A percentile compares a stretch with the other conserved stretches of the same genome.
phyloP scores from a whole-genome alignment of 352 stramenopile genomes.

The Blastocystis sp. region DNA sequence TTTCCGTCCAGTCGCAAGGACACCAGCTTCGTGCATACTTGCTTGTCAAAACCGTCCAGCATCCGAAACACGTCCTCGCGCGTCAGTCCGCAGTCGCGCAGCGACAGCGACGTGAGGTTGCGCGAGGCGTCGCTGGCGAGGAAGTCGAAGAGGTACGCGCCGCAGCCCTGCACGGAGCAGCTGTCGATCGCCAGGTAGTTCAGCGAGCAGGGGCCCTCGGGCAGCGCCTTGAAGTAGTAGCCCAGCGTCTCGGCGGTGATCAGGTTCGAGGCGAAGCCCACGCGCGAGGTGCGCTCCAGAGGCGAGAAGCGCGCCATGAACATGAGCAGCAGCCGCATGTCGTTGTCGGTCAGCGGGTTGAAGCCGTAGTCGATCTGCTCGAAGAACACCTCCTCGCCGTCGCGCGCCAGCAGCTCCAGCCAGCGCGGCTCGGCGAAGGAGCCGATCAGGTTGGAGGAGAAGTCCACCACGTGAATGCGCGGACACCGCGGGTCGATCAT shows the following conservation, averaged over 20 bases:
- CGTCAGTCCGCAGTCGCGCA: constrained; percentile 58
- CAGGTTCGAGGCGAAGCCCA: constrained; percentile 28
- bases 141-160: constrained; percentile 1
- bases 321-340: constrained; percentile 55
- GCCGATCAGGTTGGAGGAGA: constrained; percentile 57
- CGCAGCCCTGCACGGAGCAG: constrained; percentile 21
- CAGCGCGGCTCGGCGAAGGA: constrained; percentile 26
- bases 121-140: neutral
- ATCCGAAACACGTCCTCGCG: constrained; percentile 22
- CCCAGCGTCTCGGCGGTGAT: constrained; percentile 42
- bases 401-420: constrained; percentile 14
- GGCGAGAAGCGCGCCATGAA: constrained; percentile 52
- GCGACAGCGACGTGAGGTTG: constrained; percentile 38
- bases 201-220: neutral
- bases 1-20: constrained; percentile 57
- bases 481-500: constrained; percentile 21
- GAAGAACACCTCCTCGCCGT: constrained; percentile 26
- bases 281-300: neutral
- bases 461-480: constrained; percentile 23
- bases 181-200: constrained; percentile 42
- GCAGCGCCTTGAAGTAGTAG: constrained; percentile 51
- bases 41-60: constrained; percentile 34
- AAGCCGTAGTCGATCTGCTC: constrained; percentile 61
- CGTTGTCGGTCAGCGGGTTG: constrained; percentile 53
- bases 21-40: constrained; percentile 23